Percentiles rank a stretch among this genome's conserved stretches.
phyloP scores from a whole-genome alignment of 176 grass and related monocot genomes.

The Microstegium vimineum region DNA sequence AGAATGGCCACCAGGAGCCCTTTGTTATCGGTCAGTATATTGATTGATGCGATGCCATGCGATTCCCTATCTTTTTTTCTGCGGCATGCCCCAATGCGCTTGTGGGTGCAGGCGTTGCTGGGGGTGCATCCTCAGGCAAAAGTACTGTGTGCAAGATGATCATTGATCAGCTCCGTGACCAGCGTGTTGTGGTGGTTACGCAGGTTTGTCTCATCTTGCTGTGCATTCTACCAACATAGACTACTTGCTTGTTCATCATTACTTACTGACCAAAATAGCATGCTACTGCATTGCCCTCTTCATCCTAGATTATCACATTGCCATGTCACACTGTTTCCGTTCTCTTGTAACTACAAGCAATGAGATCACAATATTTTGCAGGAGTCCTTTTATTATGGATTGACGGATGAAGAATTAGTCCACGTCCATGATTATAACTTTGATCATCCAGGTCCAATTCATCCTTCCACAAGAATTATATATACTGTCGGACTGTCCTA shows the following conservation, averaged over 20 bases:
- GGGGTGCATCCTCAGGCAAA: constrained; percentile 81
- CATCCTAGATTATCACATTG: background rate
- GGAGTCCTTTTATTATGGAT: constrained; percentile 85
- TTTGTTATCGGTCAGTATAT: constrained; percentile 82
- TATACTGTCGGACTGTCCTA: background rate
- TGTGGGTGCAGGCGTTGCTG: constrained; percentile 63
- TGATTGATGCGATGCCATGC: background rate
- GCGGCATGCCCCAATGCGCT: background rate
- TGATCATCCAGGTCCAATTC: constrained; percentile 66
- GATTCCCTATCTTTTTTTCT: too few species aligned
- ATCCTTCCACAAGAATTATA: constrained; percentile 7
- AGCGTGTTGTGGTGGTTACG: constrained; percentile 78
- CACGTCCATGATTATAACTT: constrained; percentile 86
- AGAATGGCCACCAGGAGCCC: constrained; percentile 79
- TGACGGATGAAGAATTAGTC: constrained; percentile 64
- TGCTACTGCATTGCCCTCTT: background rate
- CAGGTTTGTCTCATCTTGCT: constrained; percentile 49
- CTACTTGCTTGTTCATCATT: background rate
- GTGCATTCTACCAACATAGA: background rate
- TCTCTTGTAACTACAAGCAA: background rate
- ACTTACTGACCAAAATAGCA: background rate
- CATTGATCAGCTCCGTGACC: constrained; percentile 85
- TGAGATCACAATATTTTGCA: constrained; percentile 39
- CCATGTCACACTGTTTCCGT: background rate
- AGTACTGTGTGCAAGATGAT: constrained; percentile 94